Evolutionary conservation across 352 stramenopile species (phyloP).

Genomic region (Peronosclerospora sorghi): DNA sequence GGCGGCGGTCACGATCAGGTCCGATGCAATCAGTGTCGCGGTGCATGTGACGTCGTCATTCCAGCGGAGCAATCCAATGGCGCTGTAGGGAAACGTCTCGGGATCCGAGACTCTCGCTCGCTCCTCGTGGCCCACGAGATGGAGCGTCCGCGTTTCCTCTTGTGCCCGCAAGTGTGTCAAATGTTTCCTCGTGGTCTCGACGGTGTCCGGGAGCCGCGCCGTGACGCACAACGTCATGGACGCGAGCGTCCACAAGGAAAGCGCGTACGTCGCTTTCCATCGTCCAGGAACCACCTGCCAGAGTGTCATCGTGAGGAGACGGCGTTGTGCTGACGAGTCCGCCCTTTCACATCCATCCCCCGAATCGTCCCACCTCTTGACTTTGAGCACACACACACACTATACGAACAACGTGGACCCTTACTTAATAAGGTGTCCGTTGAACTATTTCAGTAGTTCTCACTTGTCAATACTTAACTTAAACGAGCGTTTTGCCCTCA

Average conservation of each 20-base stretch:
- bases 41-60: conserved; percentile 36
- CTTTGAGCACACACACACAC: too few relatives aligned
- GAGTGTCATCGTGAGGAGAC: conserved; percentile 5
- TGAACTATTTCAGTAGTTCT: too few relatives aligned
- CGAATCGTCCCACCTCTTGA: conserved; percentile 7
- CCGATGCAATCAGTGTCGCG: conserved; percentile 36
- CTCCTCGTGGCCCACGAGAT: conserved; percentile 36
- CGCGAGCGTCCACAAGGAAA: conserved; percentile 2
- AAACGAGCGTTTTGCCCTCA: too few relatives aligned
- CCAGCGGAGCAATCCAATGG: conserved; percentile 43
- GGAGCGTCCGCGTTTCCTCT: conserved; percentile 18
- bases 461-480: too few relatives aligned
- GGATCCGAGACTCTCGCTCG: conserved; percentile 24
- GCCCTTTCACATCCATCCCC: background rate
- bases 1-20: conserved; percentile 40
- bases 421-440: too few relatives aligned
- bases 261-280: conserved; percentile 1
- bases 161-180: conserved; percentile 3
- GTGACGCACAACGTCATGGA: conserved; percentile 3
- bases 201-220: too few relatives aligned
- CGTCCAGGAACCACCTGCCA: background rate
- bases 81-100: conserved; percentile 35
- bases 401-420: too few relatives aligned
- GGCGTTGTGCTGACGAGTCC: conserved; percentile 2
- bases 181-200: conserved; percentile 2